phyloP scores from a whole-genome alignment of 179 eudicot species.

The Corrigiola litoralis region DNA sequence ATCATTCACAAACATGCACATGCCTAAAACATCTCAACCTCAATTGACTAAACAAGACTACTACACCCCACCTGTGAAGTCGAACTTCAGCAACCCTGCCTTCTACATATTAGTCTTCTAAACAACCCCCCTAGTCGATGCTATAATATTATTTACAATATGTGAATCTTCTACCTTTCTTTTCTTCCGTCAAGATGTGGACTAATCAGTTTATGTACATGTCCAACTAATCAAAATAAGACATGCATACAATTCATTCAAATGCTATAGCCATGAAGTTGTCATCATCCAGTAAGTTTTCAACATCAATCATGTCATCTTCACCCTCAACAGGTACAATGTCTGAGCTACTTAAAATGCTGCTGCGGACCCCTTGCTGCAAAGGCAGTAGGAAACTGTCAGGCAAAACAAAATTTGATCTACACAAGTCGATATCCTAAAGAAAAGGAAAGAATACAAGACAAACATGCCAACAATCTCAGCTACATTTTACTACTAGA shows the following conservation, averaged over 20 bases:
- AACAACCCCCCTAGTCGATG: slow-evolving; percentile 15
- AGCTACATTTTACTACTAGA: no score
- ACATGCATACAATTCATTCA: slow-evolving; percentile 18
- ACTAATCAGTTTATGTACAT: slow-evolving; percentile 28
- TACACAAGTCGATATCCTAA: no score
- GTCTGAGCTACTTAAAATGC: slow-evolving; percentile 23
- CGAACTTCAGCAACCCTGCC: slow-evolving; percentile 18
- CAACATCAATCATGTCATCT: slow-evolving; percentile 45
- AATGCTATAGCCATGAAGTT: slow-evolving; percentile 48
- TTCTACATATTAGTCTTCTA: slow-evolving; percentile 25
- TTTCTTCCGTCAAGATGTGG: not conserved
- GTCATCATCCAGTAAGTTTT: slow-evolving; percentile 39
- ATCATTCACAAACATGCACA: not conserved
- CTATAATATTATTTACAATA: slow-evolving; percentile 24
- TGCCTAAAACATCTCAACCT: slow-evolving; percentile 2
- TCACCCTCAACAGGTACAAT: slow-evolving; percentile 26
- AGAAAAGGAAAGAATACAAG: not conserved
- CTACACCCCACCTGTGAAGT: slow-evolving; percentile 14
- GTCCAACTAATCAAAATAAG: not conserved
- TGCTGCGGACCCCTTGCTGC: slow-evolving; percentile 20
- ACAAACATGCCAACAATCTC: no score
- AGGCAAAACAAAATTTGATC: not conserved
- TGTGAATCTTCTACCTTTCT: slow-evolving; percentile 8
- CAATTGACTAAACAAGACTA: slow-evolving; percentile 1
- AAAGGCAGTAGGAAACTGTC: not conserved